These are phyloP conservation scores for Pseudoturritis turrita DNA, from an alignment of 345 rosid genomes.

Conservation along the genomic window DNA sequence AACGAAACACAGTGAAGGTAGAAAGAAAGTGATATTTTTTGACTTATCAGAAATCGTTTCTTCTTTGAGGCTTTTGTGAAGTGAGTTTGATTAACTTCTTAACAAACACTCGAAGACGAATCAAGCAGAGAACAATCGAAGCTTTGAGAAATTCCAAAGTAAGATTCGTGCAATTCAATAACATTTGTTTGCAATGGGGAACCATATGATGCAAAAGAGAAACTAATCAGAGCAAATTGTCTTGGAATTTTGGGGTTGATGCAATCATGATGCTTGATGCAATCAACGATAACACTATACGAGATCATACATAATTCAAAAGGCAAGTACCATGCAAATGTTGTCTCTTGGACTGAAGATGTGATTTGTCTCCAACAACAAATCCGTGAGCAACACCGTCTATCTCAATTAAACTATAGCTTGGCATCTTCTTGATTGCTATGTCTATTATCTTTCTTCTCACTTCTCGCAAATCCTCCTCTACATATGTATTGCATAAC, in stretches of 20 bases:
- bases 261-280: no score
- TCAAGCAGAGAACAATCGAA: slow-evolving; percentile 78
- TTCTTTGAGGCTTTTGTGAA: neutral
- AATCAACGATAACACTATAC: no score
- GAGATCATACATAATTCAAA: no score
- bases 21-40: neutral
- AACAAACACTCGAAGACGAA: slow-evolving; percentile 64
- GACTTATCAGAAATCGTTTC: neutral
- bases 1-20: slow-evolving; percentile 65
- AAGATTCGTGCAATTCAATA: slow-evolving; percentile 41
- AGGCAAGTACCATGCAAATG: no score
- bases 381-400: slow-evolving; percentile 40
- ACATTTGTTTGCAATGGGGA: no score
- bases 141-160: slow-evolving; percentile 83
- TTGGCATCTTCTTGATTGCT: slow-evolving; percentile 42
- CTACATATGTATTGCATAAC: slow-evolving; percentile 57
- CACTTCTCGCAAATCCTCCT: slow-evolving; percentile 38
- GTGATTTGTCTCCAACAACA: slow-evolving; percentile 44
- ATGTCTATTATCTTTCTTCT: slow-evolving; percentile 37
- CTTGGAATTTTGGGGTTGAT: no score
- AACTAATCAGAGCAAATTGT: no score
- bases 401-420: slow-evolving; percentile 45
- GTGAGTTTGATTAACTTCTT: slow-evolving; percentile 22
- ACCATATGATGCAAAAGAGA: no score
- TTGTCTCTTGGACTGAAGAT: slow-evolving; percentile 33